Percentiles rank a stretch among this genome's conserved stretches.
phyloP scores from a whole-genome alignment of 2,329 filamentous ascomycete genomes.

The Eutypa lata region DNA sequence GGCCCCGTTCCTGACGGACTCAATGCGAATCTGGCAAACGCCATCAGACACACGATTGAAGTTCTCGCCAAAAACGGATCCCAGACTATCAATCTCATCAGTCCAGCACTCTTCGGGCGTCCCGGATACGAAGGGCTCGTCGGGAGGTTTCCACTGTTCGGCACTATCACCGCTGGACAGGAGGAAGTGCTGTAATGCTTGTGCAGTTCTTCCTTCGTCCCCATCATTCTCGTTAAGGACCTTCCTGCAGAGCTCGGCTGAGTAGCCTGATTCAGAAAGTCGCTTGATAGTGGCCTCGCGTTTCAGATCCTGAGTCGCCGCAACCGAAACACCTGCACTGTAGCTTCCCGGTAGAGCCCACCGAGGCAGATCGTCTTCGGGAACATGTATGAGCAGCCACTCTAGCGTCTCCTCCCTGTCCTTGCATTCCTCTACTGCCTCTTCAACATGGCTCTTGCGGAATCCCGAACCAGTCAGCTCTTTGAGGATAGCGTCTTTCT shows the following conservation, averaged over 20 bases:
- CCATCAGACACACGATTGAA: slow-evolving; percentile 60
- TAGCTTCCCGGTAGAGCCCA: slow-evolving; percentile 94
- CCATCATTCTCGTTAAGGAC: slow-evolving; percentile 67
- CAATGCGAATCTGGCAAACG: slow-evolving; percentile 68
- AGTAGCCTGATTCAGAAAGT: slow-evolving; percentile 79
- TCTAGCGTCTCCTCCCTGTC: slow-evolving; percentile 90
- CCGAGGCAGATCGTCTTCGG: slow-evolving; percentile 89
- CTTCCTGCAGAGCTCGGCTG: slow-evolving; percentile 76
- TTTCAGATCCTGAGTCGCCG: slow-evolving; percentile 69
- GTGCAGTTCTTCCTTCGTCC: slow-evolving; percentile 75
- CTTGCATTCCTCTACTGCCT: slow-evolving; percentile 83
- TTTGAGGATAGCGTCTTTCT: slow-evolving; percentile 61
- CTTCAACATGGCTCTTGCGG: slow-evolving; percentile 82
- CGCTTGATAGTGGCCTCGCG: slow-evolving; percentile 80
- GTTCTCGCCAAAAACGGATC: slow-evolving; percentile 79
- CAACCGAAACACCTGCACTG: slow-evolving; percentile 83
- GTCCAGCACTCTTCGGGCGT: slow-evolving; percentile 69
- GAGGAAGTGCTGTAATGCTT: slow-evolving; percentile 71
- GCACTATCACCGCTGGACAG: slow-evolving; percentile 42
- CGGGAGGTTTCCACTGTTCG: slow-evolving; percentile 26
- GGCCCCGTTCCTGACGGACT: slow-evolving; percentile 49
- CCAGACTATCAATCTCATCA: slow-evolving; percentile 79
- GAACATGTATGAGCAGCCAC: slow-evolving; percentile 95
- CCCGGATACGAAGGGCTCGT: slow-evolving; percentile 44
- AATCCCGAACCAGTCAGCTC: slow-evolving; percentile 81